phyloP scores from a whole-genome alignment of 202 grass and related monocot species.

The Brachypodium distachyon region DNA sequence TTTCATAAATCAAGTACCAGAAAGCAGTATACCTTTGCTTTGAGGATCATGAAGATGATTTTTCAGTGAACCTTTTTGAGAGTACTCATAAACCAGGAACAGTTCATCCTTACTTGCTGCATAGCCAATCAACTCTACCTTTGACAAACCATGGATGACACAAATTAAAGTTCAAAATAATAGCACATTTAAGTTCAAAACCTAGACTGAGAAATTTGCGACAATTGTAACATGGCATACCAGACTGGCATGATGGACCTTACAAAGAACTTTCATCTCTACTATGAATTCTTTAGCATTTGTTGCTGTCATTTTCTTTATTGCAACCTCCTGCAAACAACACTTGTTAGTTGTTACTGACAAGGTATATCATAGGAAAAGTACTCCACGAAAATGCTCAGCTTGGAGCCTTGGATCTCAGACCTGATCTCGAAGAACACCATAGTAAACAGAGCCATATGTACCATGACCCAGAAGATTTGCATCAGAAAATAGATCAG shows the following conservation, averaged over 20 bases:
- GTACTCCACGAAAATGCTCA: slow-evolving; percentile 6
- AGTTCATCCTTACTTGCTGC: slow-evolving; percentile 92
- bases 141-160: slow-evolving; percentile 73
- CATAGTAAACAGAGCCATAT: slow-evolving; percentile 98
- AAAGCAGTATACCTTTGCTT: slow-evolving; percentile 70
- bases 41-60: slow-evolving; percentile 88
- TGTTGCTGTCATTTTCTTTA: slow-evolving; percentile 97
- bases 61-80: slow-evolving; percentile 95
- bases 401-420: not conserved
- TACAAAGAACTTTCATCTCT: slow-evolving; percentile 97
- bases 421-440: slow-evolving; percentile 93
- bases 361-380: slow-evolving; percentile 2
- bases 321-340: slow-evolving; percentile 77
- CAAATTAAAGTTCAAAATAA: slow-evolving; percentile 42
- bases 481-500: slow-evolving; percentile 90
- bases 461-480: slow-evolving; percentile 96
- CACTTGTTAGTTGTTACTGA: slow-evolving; percentile 16
- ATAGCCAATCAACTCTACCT: slow-evolving; percentile 99
- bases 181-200: not conserved
- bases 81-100: slow-evolving; percentile 95
- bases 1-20: not conserved
- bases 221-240: slow-evolving; percentile 39
- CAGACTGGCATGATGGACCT: slow-evolving; percentile 98
- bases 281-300: slow-evolving; percentile 99
- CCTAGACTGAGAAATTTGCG: not conserved